Base-by-base conservation (phyloP, 202 grass and related monocot species). In the Setaria viridis region DNA sequence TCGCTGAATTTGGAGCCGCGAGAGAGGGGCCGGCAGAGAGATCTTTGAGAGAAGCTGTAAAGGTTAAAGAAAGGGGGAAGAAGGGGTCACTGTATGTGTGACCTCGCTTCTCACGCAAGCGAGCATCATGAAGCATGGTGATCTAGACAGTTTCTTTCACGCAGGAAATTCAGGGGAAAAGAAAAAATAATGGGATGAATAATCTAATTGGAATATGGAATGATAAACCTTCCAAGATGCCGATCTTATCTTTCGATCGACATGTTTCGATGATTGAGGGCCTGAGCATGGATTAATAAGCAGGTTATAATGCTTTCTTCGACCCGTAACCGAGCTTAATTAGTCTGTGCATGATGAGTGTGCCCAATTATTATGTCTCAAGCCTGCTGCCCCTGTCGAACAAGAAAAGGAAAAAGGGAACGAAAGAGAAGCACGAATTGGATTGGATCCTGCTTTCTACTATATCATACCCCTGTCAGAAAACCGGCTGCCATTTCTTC, bases 41-140 rank as follows among this genome's bases (percentile, higher is more conserved):
- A 64, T 64, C 12, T 55, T 37, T 37, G 9, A 37, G 16, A 50
- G 55, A 25, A 25, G 55, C 62, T 9, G 72, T 47, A 64, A 81
- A 87, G 25, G 43, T 45, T 47, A 84, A 55, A 64, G 19, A 14
- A 73, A 67, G 0, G 42, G 32, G 68, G 34, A 68, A 70, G 62
- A 70, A 58, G 4, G 64, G 63, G 81, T 87, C 76, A 46, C 14
- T 84, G 62, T 8, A 11, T 14, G 39, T 1, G 13, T 47, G 75
- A 64, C 80, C 43, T 91, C 81, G 85, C 89, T 85, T 88, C 77
- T 54, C 57, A 88, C 78, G 89, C 82, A 91, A 88, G 78, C 66
- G 58, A 88, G 49, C 86, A 85, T 88, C 86, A 88, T 85, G 82
- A 72, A 69, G 25, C 85, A 67, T 67, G 58, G 47, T 7, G 63